Percentiles rank a stretch among this genome's conserved stretches.
Conservation (phyloP, 495 filamentous ascomycete genomes). For the Apodospora peruviana region DNA sequence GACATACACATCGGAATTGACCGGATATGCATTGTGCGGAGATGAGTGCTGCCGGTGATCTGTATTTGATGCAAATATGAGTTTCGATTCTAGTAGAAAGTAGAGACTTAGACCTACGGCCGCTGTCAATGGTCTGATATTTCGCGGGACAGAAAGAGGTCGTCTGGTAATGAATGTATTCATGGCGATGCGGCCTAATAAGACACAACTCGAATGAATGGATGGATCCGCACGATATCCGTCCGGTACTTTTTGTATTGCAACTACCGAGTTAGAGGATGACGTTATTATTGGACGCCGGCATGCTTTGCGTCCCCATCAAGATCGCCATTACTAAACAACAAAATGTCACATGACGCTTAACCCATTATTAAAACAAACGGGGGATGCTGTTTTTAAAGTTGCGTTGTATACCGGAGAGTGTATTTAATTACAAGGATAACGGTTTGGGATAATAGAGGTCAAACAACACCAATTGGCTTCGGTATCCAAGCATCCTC, state of each 20-base stretch:
- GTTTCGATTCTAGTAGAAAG: too few relatives aligned
- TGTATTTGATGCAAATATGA: background rate
- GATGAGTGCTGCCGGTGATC: conserved; percentile 1
- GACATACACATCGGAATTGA: conserved; percentile 97
- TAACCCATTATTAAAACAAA: too few relatives aligned
- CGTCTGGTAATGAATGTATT: conserved; percentile 22
- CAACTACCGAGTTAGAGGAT: background rate
- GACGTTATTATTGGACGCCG: background rate
- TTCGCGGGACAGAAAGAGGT: conserved; percentile 5
- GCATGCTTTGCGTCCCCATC: background rate
- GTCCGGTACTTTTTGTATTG: background rate
- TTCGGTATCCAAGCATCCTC: conserved; percentile 54
- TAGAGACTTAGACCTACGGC: too few relatives aligned
- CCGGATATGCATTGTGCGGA: conserved; percentile 82
- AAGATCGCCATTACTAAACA: background rate
- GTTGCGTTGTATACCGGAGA: too few relatives aligned
- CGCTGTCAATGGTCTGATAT: background rate
- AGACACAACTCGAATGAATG: background rate
- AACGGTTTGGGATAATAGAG: too few relatives aligned
- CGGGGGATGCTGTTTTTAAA: too few relatives aligned
- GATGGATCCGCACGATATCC: background rate
- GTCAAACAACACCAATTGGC: conserved; percentile 53
- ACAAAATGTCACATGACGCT: background rate
- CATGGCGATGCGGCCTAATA: conserved; percentile 19
- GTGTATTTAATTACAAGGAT: too few relatives aligned